Conservation (phyloP, 768 basidiomycete species). For the Kwoniella pini region DNA sequence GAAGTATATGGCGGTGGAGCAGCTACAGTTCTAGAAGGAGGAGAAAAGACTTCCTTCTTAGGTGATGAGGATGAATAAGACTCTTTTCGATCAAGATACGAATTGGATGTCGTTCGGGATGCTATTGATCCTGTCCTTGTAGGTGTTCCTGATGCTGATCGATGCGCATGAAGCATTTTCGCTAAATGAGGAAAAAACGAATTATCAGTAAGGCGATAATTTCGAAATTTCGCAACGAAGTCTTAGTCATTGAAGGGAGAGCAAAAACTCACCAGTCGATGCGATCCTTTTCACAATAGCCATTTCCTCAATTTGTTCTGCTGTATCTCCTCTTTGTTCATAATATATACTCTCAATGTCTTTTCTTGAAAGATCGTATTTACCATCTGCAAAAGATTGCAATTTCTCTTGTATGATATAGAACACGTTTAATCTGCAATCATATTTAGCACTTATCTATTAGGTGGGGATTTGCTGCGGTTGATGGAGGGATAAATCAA, state of each 20-base stretch:
- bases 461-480: neutral
- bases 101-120: constrained; percentile 26
- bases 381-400: constrained; percentile 74
- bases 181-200: no score
- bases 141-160: constrained; percentile 29
- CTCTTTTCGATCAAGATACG: constrained; percentile 57
- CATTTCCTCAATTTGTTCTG: constrained; percentile 73
- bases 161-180: constrained; percentile 51
- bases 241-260: no score
- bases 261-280: constrained; percentile 74
- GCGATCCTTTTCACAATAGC: constrained; percentile 78
- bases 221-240: no score
- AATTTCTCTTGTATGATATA: constrained; percentile 94
- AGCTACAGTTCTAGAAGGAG: constrained; percentile 38
- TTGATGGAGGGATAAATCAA: constrained; percentile 38
- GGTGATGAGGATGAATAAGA: constrained; percentile 42
- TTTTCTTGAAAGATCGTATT: constrained; percentile 68
- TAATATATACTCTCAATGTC: constrained; percentile 79
- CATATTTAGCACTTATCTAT: neutral
- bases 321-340: constrained; percentile 77
- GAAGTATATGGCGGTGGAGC: constrained; percentile 60
- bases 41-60: constrained; percentile 23
- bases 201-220: no score
- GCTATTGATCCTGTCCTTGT: constrained; percentile 24
- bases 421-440: constrained; percentile 78